A percentile compares a stretch with the other conserved stretches of the same genome.
Conservation (phyloP, 768 basidiomycete genomes). For the Boletus sp. region DNA sequence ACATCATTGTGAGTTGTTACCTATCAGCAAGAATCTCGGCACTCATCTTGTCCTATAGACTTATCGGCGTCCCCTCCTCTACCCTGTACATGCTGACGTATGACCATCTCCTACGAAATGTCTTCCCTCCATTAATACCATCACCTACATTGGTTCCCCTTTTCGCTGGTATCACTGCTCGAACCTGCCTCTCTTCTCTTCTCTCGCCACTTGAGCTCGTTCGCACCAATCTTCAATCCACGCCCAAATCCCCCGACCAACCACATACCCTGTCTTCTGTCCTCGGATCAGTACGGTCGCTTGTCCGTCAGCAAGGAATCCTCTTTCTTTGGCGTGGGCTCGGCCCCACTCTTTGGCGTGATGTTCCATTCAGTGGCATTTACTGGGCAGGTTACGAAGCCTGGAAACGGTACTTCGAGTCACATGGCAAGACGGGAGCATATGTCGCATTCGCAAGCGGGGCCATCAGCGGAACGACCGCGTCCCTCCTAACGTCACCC, state of each 20-base stretch:
- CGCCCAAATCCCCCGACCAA: constrained; percentile 63
- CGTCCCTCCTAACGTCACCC: constrained; percentile 88
- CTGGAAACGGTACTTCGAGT: constrained; percentile 63
- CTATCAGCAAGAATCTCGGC: neutral
- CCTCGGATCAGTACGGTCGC: constrained; percentile 54
- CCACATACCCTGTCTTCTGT: constrained; percentile 81
- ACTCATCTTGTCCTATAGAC: constrained; percentile 39
- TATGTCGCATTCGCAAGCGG: constrained; percentile 86
- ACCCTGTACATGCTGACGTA: constrained; percentile 96
- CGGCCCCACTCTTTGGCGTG: constrained; percentile 91
- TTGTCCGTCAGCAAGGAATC: constrained; percentile 65
- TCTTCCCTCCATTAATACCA: constrained; percentile 62
- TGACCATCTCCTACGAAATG: constrained; percentile 72
- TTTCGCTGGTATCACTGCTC: constrained; percentile 76
- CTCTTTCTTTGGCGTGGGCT: constrained; percentile 86
- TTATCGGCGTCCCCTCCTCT: constrained; percentile 90
- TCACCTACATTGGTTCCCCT: constrained; percentile 61
- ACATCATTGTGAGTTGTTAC: constrained; percentile 70
- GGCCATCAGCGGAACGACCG: constrained; percentile 80
- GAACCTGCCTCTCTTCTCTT: constrained; percentile 74
- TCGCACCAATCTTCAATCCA: constrained; percentile 91
- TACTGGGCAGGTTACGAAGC: constrained; percentile 97
- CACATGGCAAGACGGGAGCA: constrained; percentile 53
- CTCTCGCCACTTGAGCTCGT: constrained; percentile 90
- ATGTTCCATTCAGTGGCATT: constrained; percentile 94